A percentile compares a stretch with the other conserved stretches of the same genome.
phyloP scores from a whole-genome alignment of 495 filamentous ascomycete genomes.

The Cercophora scortea region DNA sequence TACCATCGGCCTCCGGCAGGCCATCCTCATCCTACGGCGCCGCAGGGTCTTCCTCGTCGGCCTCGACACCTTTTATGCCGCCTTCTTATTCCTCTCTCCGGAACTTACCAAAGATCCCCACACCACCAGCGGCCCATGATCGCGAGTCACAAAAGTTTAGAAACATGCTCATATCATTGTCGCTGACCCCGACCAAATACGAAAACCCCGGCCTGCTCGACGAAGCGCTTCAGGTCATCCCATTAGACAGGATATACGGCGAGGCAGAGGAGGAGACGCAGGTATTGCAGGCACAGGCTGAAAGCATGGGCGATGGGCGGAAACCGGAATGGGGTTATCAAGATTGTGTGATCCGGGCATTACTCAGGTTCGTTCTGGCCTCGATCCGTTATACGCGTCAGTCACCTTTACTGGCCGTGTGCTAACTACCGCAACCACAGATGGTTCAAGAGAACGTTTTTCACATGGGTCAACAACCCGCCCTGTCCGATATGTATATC shows the following conservation, averaged over 20 bases:
- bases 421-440: slow-evolving; percentile 37
- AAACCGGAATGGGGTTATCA: slow-evolving; percentile 96
- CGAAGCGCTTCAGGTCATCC: slow-evolving; percentile 79
- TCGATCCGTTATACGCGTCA: neutral
- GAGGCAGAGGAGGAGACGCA: slow-evolving; percentile 92
- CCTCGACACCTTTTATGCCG: slow-evolving; percentile 15
- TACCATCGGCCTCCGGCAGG: slow-evolving; percentile 28
- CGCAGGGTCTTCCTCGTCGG: slow-evolving; percentile 14
- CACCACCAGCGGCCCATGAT: slow-evolving; percentile 61
- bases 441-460: slow-evolving; percentile 95
- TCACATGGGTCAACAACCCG: slow-evolving; percentile 94
- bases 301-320: slow-evolving; percentile 65
- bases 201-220: slow-evolving; percentile 96
- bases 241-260: slow-evolving; percentile 83
- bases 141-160: slow-evolving; percentile 70
- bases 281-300: slow-evolving; percentile 76
- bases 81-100: slow-evolving; percentile 60
- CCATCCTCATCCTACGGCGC: slow-evolving; percentile 34
- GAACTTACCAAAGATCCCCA: slow-evolving; percentile 74
- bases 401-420: neutral
- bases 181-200: slow-evolving; percentile 80
- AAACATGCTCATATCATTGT: slow-evolving; percentile 72
- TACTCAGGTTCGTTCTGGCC: slow-evolving; percentile 57
- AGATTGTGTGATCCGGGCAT: slow-evolving; percentile 88
- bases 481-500: slow-evolving; percentile 70